A percentile compares a stretch with the other conserved stretches of the same genome.
Conservation (phyloP, 768 basidiomycete genomes). For the Piloderma croceum region DNA sequence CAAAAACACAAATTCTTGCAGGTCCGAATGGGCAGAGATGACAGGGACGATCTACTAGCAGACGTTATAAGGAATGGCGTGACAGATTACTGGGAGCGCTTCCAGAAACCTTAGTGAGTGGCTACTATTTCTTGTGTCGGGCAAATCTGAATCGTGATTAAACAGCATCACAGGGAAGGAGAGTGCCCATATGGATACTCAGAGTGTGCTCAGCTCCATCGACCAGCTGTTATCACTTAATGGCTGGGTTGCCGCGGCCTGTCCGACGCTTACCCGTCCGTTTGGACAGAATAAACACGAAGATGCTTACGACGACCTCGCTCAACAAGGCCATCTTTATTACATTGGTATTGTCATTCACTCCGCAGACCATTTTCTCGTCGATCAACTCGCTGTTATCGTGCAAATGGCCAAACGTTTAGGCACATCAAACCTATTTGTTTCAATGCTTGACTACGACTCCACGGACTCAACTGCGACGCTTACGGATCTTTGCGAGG, state of each 20-base stretch:
- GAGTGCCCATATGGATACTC: slow-evolving; percentile 84
- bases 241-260: slow-evolving; percentile 96
- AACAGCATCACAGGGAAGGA: slow-evolving; percentile 72
- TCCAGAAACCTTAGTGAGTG: slow-evolving; percentile 86
- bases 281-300: slow-evolving; percentile 89
- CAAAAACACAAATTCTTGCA: slow-evolving; percentile 87
- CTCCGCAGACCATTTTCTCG: slow-evolving; percentile 97
- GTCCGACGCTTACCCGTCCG: slow-evolving; percentile 89
- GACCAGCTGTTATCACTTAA: slow-evolving; percentile 94
- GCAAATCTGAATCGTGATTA: no score
- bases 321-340: slow-evolving; percentile 78
- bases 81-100: slow-evolving; percentile 86
- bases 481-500: slow-evolving; percentile 90
- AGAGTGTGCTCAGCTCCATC: slow-evolving; percentile 82
- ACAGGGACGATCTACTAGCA: slow-evolving; percentile 73
- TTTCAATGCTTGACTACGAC: slow-evolving; percentile 96
- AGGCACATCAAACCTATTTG: slow-evolving; percentile 86
- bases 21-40: slow-evolving; percentile 81
- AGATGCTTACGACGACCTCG: slow-evolving; percentile 85
- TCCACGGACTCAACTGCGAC: slow-evolving; percentile 95
- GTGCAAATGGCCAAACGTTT: slow-evolving; percentile 91
- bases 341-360: slow-evolving; percentile 94
- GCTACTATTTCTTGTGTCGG: not conserved
- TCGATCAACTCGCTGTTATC: slow-evolving; percentile 97
- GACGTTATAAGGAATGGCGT: slow-evolving; percentile 72